These are phyloP conservation scores for Arthroderma sp. DNA, from an alignment of 2,329 filamentous ascomycete species.

Conservation along the genomic window DNA sequence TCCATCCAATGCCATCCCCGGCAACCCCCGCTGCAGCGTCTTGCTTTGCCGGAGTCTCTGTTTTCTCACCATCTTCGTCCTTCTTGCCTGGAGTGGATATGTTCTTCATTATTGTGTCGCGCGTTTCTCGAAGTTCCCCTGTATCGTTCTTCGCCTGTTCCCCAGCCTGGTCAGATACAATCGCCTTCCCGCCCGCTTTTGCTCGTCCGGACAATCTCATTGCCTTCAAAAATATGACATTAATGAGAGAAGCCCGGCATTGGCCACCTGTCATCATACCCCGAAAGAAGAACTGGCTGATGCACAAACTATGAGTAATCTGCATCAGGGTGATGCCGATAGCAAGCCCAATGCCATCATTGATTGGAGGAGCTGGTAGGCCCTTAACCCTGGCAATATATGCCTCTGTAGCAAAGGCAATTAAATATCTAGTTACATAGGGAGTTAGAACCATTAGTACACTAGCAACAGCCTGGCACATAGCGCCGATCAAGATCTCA, in stretches of 20 bases:
- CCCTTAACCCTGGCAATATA: conserved; percentile 49
- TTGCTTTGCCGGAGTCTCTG: conserved; percentile 22
- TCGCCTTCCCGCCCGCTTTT: conserved; percentile 59
- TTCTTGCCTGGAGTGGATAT: conserved; percentile 8
- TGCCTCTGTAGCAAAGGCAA: conserved; percentile 68
- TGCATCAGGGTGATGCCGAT: conserved; percentile 81
- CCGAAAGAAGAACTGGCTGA: conserved; percentile 83
- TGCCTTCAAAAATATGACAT: conserved; percentile 80
- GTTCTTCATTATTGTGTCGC: conserved; percentile 29
- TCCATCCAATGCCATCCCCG: conserved; percentile 71
- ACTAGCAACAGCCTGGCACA: conserved; percentile 59
- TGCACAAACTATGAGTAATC: conserved; percentile 62
- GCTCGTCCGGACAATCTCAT: conserved; percentile 81
- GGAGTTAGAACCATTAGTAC: conserved; percentile 68
- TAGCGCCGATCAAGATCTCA: conserved; percentile 77
- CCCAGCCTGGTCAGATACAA: conserved; percentile 14
- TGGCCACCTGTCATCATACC: conserved; percentile 89
- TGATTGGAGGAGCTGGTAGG: conserved; percentile 51
- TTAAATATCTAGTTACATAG: conserved; percentile 74
- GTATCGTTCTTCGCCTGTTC: conserved; percentile 30
- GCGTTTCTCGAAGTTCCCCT: conserved; percentile 29
- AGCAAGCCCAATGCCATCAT: conserved; percentile 66
- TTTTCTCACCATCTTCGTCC: conserved; percentile 22
- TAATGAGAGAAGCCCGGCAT: conserved; percentile 65
- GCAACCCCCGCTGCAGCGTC: conserved; percentile 38